phyloP scores from a whole-genome alignment of 352 stramenopile species.

The Phytopythium mirpurense region DNA sequence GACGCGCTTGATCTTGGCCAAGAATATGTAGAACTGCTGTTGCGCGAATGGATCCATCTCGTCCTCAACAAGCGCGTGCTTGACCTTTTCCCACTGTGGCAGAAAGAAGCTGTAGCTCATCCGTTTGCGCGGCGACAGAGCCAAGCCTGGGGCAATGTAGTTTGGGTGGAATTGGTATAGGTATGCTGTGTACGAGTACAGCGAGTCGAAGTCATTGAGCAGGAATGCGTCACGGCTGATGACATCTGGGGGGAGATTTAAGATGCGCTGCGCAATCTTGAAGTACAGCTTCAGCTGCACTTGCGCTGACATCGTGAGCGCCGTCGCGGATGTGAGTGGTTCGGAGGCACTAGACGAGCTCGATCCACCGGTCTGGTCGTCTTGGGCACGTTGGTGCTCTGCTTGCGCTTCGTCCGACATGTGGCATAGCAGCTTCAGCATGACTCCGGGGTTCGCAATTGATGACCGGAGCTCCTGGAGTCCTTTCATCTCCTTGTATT shows the following conservation, averaged over 20 bases:
- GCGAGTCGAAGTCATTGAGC: conserved; percentile 67
- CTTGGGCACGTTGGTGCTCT: conserved; percentile 50
- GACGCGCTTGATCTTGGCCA: conserved; percentile 60
- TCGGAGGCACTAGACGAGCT: conserved; percentile 25
- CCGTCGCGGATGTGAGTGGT: conserved; percentile 50
- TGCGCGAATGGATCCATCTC: conserved; percentile 62
- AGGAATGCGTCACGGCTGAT: conserved; percentile 64
- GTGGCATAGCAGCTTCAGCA: conserved; percentile 76
- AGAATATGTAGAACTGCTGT: conserved; percentile 71
- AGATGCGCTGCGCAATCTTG: conserved; percentile 40
- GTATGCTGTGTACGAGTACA: conserved; percentile 62
- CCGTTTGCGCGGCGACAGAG: conserved; percentile 43
- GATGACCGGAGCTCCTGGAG: conserved; percentile 50
- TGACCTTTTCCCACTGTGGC: conserved; percentile 67
- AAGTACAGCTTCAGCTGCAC: conserved; percentile 72
- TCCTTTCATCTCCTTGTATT: conserved; percentile 58
- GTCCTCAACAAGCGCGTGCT: conserved; percentile 46
- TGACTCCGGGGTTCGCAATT: conserved; percentile 50
- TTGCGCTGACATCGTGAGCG: conserved; percentile 41
- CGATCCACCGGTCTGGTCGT: conserved; percentile 23
- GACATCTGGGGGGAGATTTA: conserved; percentile 58
- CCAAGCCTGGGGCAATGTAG: conserved; percentile 39
- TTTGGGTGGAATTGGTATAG: conserved; percentile 65
- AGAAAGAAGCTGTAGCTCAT: conserved; percentile 48
- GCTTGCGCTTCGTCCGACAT: conserved; percentile 36